phyloP scores from a whole-genome alignment of 179 eudicot genomes.

The Carnegiea gigantea region DNA sequence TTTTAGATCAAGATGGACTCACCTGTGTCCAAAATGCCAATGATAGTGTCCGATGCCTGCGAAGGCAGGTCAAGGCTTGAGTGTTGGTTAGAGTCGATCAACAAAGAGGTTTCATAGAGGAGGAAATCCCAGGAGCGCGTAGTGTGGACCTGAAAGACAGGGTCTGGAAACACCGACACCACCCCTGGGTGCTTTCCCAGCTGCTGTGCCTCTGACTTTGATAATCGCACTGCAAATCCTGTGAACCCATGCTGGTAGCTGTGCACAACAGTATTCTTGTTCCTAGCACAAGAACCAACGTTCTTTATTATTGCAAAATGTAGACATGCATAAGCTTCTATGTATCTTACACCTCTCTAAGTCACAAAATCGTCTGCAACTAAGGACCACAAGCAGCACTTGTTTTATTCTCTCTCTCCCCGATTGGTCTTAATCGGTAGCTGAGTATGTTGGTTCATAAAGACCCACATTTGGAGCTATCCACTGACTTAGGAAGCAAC shows the following conservation, averaged over 20 bases:
- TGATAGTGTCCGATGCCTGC: slow-evolving; percentile 41
- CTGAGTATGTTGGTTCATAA: no score
- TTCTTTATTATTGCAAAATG: background rate
- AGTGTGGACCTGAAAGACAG: slow-evolving; percentile 58
- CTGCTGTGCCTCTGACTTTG: slow-evolving; percentile 48
- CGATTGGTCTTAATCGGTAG: no score
- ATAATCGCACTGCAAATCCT: slow-evolving; percentile 67
- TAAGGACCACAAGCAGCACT: no score
- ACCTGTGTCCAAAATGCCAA: slow-evolving; percentile 57
- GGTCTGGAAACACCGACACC: slow-evolving; percentile 70
- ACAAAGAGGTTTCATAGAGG: slow-evolving; percentile 35
- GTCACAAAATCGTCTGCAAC: no score
- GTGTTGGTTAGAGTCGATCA: slow-evolving; percentile 24
- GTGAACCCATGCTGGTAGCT: slow-evolving; percentile 57
- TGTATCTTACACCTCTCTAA: no score
- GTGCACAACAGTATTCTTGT: slow-evolving; percentile 42
- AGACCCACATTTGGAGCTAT: no score
- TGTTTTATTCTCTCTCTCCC: no score
- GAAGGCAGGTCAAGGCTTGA: slow-evolving; percentile 9
- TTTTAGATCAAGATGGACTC: background rate
- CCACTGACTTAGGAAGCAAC: no score
- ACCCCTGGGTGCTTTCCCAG: slow-evolving; percentile 48
- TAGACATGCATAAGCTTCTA: background rate
- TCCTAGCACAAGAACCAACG: slow-evolving; percentile 26
- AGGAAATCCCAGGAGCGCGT: slow-evolving; percentile 77